Base-by-base conservation (phyloP, 208 protist species). In the Tritrichomonas foetus region DNA sequence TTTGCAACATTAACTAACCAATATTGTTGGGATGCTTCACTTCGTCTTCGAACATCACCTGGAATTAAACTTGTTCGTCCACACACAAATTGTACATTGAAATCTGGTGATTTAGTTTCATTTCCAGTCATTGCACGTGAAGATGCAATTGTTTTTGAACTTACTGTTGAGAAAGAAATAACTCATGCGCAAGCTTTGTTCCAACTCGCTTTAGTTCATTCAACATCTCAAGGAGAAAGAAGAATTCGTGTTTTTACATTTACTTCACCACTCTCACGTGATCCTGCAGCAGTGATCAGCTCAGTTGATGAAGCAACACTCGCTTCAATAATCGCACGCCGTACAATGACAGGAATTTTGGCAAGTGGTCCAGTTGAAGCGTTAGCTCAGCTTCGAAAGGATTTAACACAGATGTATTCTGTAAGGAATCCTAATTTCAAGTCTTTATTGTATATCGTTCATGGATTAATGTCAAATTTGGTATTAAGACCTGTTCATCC, bases 231-330 rank as follows among this genome's bases (percentile, higher is more conserved):
- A 9, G 16, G 41, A 30, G 3, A 53, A 39, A 27, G 78, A 61
- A 89, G 53, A 22, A 89, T 89, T 27, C 44, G 78, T 33, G 41
- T 89, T n/a, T 89, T 89, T 47, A 89, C 41, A 39, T 89, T 89
- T 27, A 33, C 53, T 39, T 39, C 57, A n/a, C 39, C 39, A 20
- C 22, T 39, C 14, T 57, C 47, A 11, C 16, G 57, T n/a, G 47
- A 89, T n/a, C 44, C 47, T 1, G 8, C 9, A 9, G 27, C 22
- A 47, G 39, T 89, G 8, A 22, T 41, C 47, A 53, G 30, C 5
- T 89, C 78, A 0, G 57, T 89, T 30, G 78, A 89, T 57, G 78
- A 89, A 89, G 47, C 47, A 11, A 2, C 78, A 20, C 11, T 89
- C 2, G 14, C 39, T 9, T 0, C 20, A 5, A 47, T 57, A 14